Base-by-base conservation (phyloP, 2,329 filamentous ascomycete species). In the Dactylonectria estremocensis region DNA sequence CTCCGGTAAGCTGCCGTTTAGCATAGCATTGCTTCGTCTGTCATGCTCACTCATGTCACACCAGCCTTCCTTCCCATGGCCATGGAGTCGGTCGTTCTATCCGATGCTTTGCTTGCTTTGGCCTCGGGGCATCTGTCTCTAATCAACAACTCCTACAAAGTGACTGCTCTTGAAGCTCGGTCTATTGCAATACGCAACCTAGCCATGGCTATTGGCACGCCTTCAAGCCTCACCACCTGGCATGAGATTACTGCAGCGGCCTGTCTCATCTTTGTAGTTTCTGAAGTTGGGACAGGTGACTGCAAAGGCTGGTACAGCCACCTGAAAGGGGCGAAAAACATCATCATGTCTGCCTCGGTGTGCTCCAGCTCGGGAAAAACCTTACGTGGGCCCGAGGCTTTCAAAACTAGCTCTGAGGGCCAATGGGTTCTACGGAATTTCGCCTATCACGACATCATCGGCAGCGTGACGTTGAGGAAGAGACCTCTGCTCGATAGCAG, bases 381-480 rank as follows among this genome's bases (percentile, higher is more conserved):
- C 16, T 5, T 43, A 7, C 40, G 8, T 9, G 55, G 62, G 13
- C 22, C 49, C 2, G 62, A 60, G 20, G 62, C 62, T 9, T 60
- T 65, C 18, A 65, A 49, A 43, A 18, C 24, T 18, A 60, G 48
- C 13, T 3, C 48, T 1, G 49, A 65, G 40, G 55, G 62, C 16
- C 62, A 49, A 49, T 65, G 62, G 55, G 22, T 65, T 14, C 37
- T 60, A 4, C 62, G 62, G 3, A 65, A 65, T 16, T 65, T 40
- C 28, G 55, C 62, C 55, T 65, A 60, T 18, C 62, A 65, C 31
- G 62, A 65, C 45, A 55, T 65, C 4, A 60, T 65, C 28, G 62
- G 62, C 35, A 65, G 35, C 10, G 50, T 65, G 7, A 65, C 62
- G 3, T 53, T 60, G 14, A 24, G 55, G n/a, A 37, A 18, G 40